Evolutionary conservation across 2,329 filamentous ascomycete genomes (phyloP).

Genomic region (Myriosclerotinia duriaeana): DNA sequence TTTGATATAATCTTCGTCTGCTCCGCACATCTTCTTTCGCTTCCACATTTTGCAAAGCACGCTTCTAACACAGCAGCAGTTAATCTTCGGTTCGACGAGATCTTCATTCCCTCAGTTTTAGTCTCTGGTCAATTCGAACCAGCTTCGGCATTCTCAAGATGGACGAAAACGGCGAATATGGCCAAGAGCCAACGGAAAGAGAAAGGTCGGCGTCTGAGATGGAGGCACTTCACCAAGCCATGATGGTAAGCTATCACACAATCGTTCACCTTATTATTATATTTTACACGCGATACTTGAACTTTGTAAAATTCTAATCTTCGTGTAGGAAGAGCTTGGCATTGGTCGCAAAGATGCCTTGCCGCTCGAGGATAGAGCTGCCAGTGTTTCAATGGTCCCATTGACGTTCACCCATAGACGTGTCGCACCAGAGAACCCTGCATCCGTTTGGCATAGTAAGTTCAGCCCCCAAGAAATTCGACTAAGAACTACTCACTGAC

Average conservation of each 20-base stretch:
- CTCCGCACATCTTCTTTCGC: not conserved
- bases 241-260: conserved; percentile 33
- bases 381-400: not conserved
- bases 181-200: not conserved
- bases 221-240: conserved; percentile 31
- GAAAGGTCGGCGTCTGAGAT: not conserved
- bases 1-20: not conserved
- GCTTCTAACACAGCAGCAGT: not conserved
- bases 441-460: conserved; percentile 34
- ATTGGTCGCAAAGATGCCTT: conserved; percentile 34
- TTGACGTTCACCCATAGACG: not conserved
- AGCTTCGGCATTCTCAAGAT: conserved; percentile 7
- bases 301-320: not conserved
- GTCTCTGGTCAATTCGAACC: not conserved
- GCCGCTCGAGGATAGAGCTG: conserved; percentile 32
- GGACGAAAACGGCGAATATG: conserved; percentile 13
- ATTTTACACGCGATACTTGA: not conserved
- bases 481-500: conserved; percentile 1
- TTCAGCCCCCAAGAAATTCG: not conserved
- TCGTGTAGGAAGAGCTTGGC: conserved; percentile 39
- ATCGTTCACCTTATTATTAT: not conserved
- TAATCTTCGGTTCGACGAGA: not conserved
- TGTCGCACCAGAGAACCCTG: conserved; percentile 15
- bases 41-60: not conserved
- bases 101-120: not conserved